Conservation (phyloP, 2,329 filamentous ascomycete genomes). For the Plectosphaerella cucumerina region DNA sequence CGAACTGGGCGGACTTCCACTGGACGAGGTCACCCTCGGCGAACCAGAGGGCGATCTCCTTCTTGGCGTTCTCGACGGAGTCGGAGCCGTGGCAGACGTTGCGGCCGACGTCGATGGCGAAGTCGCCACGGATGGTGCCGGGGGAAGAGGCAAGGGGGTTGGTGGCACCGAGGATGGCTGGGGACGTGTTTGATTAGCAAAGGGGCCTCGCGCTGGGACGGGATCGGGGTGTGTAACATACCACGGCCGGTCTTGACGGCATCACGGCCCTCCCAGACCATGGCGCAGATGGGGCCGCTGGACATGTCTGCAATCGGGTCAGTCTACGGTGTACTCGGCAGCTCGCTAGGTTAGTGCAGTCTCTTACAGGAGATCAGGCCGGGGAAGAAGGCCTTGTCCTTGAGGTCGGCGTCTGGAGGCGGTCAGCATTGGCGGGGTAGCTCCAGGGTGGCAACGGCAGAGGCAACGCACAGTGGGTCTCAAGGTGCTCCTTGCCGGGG, state of each 20-base stretch:
- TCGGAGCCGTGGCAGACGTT: conserved; percentile 99
- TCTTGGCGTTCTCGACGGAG: conserved; percentile 97
- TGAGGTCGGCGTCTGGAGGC: conserved; percentile 71
- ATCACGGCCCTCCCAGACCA: conserved; percentile 99
- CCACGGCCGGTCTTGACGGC: conserved; percentile 97
- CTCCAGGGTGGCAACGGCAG: not conserved
- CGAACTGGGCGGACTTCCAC: conserved; percentile 80
- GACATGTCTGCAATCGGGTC: conserved; percentile 70
- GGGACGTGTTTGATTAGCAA: conserved; percentile 5
- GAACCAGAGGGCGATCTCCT: conserved; percentile 99
- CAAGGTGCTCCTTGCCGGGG: conserved; percentile 90
- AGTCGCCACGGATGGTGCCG: conserved; percentile 97
- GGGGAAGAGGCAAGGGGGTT: conserved; percentile 93
- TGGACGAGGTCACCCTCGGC: conserved; percentile 76
- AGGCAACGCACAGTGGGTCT: conserved; percentile 77
- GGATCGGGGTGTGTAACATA: conserved; percentile 38
- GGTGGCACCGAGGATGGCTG: conserved; percentile 93
- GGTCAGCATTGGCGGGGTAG: conserved; percentile 20
- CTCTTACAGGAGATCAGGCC: conserved; percentile 84
- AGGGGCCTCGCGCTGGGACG: not conserved
- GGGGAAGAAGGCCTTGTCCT: conserved; percentile 93
- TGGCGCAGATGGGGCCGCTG: conserved; percentile 94
- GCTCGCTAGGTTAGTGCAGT: too few relatives aligned
- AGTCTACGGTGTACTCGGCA: conserved; percentile 4
- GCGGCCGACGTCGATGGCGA: conserved; percentile 75